Base-by-base conservation (phyloP, 768 basidiomycete species). In the Boletus rufocinnamomeus region DNA sequence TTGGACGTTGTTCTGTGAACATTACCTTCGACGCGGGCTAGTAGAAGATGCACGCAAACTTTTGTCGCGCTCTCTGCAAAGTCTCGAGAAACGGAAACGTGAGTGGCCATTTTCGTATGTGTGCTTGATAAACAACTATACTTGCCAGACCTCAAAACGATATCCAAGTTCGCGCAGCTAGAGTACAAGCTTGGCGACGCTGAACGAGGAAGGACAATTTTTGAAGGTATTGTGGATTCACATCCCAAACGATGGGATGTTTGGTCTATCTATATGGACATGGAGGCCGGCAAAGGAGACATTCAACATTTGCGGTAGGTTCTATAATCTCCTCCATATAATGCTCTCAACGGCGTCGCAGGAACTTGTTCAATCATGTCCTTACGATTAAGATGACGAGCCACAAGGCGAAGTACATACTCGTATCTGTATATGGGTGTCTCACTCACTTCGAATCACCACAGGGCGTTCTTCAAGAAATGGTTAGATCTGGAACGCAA, bases 251-350 rank as follows among this genome's bases (percentile, higher is more conserved):
- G 93, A 55, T 89, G 95, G 82, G 95, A 98, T 68, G 77, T 98
- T 50, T 98, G 97, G 96, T 90, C 88, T 41, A 79, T 98, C 50
- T 99, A 99, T 74, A 88, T 98, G 74, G 97, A 99, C 72, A 95
- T 97, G 89, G 93, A 98, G 70, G 88, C 87, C 6, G 81, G 82
- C 34, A 87, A 89, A 72, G 76, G 80, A 16, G 87, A 96, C 72
- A 87, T 97, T 28, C 88, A 89, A 66, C 85, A 82, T 62, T 71
- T 93, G 52, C 79, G 93, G 91, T 90, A 70, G 35, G 80, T 57
- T 55, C 50, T 14, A 46, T 27, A 13, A 41, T 38, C 23, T 34
- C 16, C 34, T 21, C 11, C 14, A 2, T 40, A 21, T 41, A 35
- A 53, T 10, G 35, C 5, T 43, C 58, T 60, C 51, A 43, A 49